Conservation (phyloP, 345 rosid species). For the Sapria himalayana region DNA sequence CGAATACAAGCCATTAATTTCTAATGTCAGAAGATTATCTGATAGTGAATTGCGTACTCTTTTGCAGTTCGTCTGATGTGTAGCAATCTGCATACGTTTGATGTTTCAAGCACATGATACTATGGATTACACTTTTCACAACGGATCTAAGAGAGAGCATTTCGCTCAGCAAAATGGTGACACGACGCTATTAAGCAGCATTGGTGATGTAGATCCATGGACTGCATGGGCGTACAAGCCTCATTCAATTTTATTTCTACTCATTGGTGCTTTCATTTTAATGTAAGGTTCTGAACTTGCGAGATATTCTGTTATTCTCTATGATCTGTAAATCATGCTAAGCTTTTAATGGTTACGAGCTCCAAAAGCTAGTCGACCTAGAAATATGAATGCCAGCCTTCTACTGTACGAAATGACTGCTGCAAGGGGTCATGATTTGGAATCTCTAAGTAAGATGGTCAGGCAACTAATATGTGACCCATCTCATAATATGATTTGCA, state of each 20-base stretch:
- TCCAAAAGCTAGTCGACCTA: no score
- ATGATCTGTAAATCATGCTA: neutral
- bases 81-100: conserved; percentile 9
- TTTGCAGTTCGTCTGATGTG: no score
- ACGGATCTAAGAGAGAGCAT: conserved; percentile 30
- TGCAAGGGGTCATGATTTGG: no score
- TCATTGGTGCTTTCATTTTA: conserved; percentile 80
- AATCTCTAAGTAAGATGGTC: neutral
- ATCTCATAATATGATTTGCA: neutral
- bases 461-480: neutral
- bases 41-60: no score
- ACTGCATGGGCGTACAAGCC: conserved; percentile 99
- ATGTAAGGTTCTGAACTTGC: conserved; percentile 34
- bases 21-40: no score
- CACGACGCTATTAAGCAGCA: conserved; percentile 10
- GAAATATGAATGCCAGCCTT: no score
- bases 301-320: neutral
- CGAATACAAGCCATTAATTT: no score
- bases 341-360: neutral
- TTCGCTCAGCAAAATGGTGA: conserved; percentile 34
- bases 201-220: conserved; percentile 85
- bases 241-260: conserved; percentile 69
- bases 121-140: conserved; percentile 50
- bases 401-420: no score
- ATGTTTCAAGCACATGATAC: conserved; percentile 5